phyloP scores from a whole-genome alignment of 805 yeast species.

The Sporopachydermia lactativora region DNA sequence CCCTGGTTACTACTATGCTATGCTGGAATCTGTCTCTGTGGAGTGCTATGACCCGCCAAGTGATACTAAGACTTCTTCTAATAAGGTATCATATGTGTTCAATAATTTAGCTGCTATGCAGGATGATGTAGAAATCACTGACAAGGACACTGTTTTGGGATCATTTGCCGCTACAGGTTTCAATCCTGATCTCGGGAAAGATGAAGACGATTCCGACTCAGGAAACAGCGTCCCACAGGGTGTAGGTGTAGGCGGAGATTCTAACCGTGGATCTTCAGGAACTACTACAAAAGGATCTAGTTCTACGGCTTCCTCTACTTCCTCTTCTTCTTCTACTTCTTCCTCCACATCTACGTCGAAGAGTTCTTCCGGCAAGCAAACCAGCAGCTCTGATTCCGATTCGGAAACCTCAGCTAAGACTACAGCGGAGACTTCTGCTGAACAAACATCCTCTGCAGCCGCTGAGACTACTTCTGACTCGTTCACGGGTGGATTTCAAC shows the following conservation, averaged over 20 bases:
- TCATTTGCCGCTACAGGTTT: slow-evolving; percentile 52
- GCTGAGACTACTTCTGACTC: no score
- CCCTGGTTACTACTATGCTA: slow-evolving; percentile 72
- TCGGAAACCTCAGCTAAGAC: slow-evolving; percentile 11
- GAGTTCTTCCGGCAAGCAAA: no score
- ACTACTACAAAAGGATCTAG: neutral
- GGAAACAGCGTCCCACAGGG: neutral
- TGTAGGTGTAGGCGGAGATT: neutral
- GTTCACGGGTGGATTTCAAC: slow-evolving; percentile 24
- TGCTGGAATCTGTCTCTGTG: slow-evolving; percentile 43
- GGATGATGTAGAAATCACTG: slow-evolving; percentile 43
- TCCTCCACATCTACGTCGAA: neutral
- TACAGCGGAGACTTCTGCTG: slow-evolving; percentile 9
- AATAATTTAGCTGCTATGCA: slow-evolving; percentile 30
- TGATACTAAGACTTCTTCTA: slow-evolving; percentile 27
- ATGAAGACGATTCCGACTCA: slow-evolving; percentile 8
- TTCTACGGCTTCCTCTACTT: neutral
- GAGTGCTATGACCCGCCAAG: slow-evolving; percentile 64
- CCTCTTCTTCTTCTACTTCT: neutral
- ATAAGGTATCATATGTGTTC: slow-evolving; percentile 39
- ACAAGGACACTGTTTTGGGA: slow-evolving; percentile 46
- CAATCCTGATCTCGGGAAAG: slow-evolving; percentile 31
- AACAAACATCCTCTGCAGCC: no score
- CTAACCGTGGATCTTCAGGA: neutral
- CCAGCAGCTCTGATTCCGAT: slow-evolving; percentile 2